phyloP scores from a whole-genome alignment of 179 eudicot genomes.

The Silene noctiflora region DNA sequence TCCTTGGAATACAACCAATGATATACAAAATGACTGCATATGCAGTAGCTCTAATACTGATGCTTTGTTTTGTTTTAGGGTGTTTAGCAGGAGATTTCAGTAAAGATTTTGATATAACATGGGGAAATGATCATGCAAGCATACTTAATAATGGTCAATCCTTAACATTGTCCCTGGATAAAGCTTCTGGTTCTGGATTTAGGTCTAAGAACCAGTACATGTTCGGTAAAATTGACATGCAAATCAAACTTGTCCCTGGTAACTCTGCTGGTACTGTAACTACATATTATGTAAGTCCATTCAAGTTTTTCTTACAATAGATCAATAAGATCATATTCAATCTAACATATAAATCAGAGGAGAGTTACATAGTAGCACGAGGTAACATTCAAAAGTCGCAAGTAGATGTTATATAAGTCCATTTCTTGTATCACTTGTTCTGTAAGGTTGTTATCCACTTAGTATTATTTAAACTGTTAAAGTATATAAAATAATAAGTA shows the following conservation, averaged over 20 bases:
- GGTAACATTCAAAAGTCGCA: too few species aligned
- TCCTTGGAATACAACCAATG: background rate
- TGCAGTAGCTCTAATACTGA: background rate
- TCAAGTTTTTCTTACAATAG: too few species aligned
- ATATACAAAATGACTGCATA: background rate
- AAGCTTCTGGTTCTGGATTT: constrained; percentile 32
- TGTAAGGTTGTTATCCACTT: too few species aligned
- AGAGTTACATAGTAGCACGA: too few species aligned
- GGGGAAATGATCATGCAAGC: constrained; percentile 33
- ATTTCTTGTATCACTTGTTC: too few species aligned
- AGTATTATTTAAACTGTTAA: too few species aligned
- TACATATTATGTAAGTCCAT: constrained; percentile 26
- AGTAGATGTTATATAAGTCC: too few species aligned
- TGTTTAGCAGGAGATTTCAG: constrained; percentile 9
- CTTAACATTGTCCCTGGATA: constrained; percentile 29
- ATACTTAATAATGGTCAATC: constrained; percentile 27
- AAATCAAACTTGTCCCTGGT: constrained; percentile 32
- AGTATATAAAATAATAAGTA: too few species aligned
- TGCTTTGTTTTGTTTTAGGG: background rate
- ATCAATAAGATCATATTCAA: too few species aligned
- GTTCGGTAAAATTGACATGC: constrained; percentile 32
- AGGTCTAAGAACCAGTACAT: constrained; percentile 28
- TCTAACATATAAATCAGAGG: too few species aligned
- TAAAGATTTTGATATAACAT: constrained; percentile 26
- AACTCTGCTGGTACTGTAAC: constrained; percentile 41